These are phyloP conservation scores for Ceratocystis diversiconidia DNA, from an alignment of 2,329 filamentous ascomycete genomes.

Conservation along the genomic window DNA sequence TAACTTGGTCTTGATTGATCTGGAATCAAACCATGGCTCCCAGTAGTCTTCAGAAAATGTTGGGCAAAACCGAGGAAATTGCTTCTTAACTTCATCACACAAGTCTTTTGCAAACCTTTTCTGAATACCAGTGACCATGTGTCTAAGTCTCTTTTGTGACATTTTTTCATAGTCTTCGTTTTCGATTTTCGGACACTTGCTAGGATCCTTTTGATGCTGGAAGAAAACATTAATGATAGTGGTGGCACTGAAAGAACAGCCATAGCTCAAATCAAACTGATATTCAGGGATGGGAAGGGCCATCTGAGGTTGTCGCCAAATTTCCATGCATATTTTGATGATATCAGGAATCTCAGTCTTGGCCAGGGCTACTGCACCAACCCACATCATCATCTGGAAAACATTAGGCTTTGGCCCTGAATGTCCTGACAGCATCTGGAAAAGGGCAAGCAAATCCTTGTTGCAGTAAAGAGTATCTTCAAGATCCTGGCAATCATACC, in stretches of 20 bases:
- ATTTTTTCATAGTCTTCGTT: neutral
- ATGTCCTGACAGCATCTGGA: neutral
- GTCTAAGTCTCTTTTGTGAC: neutral
- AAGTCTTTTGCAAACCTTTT: neutral
- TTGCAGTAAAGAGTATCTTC: neutral
- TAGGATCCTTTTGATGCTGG: neutral
- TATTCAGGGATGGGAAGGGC: neutral
- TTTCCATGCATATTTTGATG: neutral
- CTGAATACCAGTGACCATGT: neutral
- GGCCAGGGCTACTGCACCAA: neutral
- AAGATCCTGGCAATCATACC: neutral
- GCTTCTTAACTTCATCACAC: fast-evolving
- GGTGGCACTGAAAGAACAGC: neutral
- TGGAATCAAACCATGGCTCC: neutral
- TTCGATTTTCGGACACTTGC: neutral
- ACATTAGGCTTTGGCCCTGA: neutral
- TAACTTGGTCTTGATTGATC: fast-evolving
- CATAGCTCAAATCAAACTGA: neutral
- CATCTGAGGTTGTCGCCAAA: neutral
- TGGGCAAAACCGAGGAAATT: neutral
- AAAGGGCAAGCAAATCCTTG: neutral
- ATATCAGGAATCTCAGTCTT: neutral
- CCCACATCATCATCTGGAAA: neutral
- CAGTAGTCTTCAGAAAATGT: neutral
- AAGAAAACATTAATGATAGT: neutral